phyloP scores from a whole-genome alignment of 2,329 filamentous ascomycete genomes.

The Cercospora sp. region DNA sequence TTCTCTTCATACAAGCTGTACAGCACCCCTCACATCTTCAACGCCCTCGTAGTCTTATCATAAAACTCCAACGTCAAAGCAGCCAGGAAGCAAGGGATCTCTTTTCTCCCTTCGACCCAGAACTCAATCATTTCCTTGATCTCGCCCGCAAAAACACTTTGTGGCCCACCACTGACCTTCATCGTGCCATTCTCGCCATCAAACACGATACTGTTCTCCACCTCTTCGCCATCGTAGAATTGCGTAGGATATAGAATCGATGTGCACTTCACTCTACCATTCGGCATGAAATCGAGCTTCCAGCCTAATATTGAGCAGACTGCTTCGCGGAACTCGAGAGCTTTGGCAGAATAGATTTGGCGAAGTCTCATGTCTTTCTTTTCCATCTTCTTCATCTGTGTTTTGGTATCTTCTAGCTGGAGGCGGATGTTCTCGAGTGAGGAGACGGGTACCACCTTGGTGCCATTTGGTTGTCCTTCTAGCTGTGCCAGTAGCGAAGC shows the following conservation, averaged over 20 bases:
- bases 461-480: slow-evolving; percentile 43
- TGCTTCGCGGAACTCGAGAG: slow-evolving; percentile 90
- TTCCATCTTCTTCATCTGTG: slow-evolving; percentile 61
- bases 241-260: slow-evolving; percentile 70
- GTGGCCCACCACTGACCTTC: slow-evolving; percentile 91
- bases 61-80: slow-evolving; percentile 92
- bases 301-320: slow-evolving; percentile 90
- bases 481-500: slow-evolving; percentile 70
- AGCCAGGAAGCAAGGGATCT: slow-evolving; percentile 89
- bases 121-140: slow-evolving; percentile 87
- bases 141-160: slow-evolving; percentile 79
- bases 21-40: slow-evolving; percentile 25
- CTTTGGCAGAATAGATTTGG: slow-evolving; percentile 89
- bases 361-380: slow-evolving; percentile 85
- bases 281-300: slow-evolving; percentile 95
- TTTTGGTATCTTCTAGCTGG: slow-evolving; percentile 63
- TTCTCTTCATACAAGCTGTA: neutral
- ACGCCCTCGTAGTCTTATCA: slow-evolving; percentile 58
- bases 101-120: slow-evolving; percentile 91
- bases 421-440: slow-evolving; percentile 74
- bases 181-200: slow-evolving; percentile 94
- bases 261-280: slow-evolving; percentile 90
- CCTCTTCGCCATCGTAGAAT: slow-evolving; percentile 47
- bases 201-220: slow-evolving; percentile 69
- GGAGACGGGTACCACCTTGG: slow-evolving; percentile 71